Evolutionary conservation across 1,139 yeast species (phyloP), one percentile per base, ranked within the genome.

Genomic region (Suhomyces bolitotheri): DNA sequence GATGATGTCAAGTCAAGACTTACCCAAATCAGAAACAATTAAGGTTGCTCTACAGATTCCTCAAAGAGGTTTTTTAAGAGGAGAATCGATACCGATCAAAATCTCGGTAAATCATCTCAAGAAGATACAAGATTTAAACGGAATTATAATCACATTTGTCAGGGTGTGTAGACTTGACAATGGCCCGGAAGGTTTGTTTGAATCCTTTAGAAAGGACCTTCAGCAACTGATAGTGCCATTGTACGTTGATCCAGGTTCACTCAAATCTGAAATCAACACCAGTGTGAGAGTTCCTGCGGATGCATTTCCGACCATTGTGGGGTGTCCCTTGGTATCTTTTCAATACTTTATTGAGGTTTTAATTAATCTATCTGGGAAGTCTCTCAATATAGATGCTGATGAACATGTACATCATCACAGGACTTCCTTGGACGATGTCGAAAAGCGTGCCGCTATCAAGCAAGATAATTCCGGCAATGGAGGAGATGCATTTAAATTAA

Each of bases 331-430:
- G 33, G 88, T 88, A 4, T 76, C 89, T 2, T 89, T 89, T 58
- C 94, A 86, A 51, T 89, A 89, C 55, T 86, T 84, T 53, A 67
- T 89, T 12, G 97, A 89, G 54, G 92, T 84, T 1, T 71, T 88
- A 38, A 78, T 85, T 16, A 89, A 88, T 51, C 62, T 89, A 27
- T 66, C 73, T 2, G 76, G 76, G 2, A 70, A 67, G 45, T 50
- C 71, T 2, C 51, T 67, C 4, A 41, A 51, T 7, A 39, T 64
- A 6, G 71, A 64, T 27, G 70, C 71, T 29, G 67, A 62, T 28
- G 49, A 58, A 7, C 43, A 36, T 25, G 44, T 21, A 38, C 41
- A 27, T 22, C 32, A 29, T 11, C 38, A 23, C 9, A 15, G 33
- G 7, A 16, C 34, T 37, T 11, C 34, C 5, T 37, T 37, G 25